Base-by-base conservation (phyloP, 768 basidiomycete species). In the Leccinum incarnatum region DNA sequence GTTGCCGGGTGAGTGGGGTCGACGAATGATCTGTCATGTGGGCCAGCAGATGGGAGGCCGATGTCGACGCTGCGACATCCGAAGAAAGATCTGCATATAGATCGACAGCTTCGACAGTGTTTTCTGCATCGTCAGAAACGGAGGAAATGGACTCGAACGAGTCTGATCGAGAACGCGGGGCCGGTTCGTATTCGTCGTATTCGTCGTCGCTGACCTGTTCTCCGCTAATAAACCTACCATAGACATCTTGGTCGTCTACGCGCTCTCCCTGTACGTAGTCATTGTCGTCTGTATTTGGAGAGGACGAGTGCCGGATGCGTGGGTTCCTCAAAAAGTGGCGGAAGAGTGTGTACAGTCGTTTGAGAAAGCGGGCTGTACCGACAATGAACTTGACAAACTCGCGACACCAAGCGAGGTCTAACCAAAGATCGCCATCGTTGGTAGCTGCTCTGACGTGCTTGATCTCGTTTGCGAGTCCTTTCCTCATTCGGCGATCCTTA, bases 201-300 rank as follows among this genome's bases (percentile, higher is more conserved):
- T 81, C 80, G 51, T 82, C 81, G 56, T 83, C 82, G 57, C 74
- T 77, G 17, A 83, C 66, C 6, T 67, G 74, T 54, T 88, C 87
- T 11, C 86, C 88, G 15, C 79, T 76, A 60, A 88, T 72, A 64
- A 90, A 89, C 32, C 81, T 75, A 58, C 73, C 70, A 67, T 88
- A 89, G 2, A 80, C 57, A 37, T 78, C 77, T 27, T 66, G 72
- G 5, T 78, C 77, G 23, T 62, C 74, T 47, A 60, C 61, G n/a
- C 62, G 65, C 25, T 37, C 63, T 32, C 25, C 37, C 27, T 58
- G 61, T 12, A 19, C 19, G 51, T 49, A 51, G 46, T 56, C 64
- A 53, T 56, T 40, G 54, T 59, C 61, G 51, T 53, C 61, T 19
- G 27, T 45, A 30, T 45, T 63, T 54, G 42, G 30, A 29, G 61